A percentile compares a stretch with the other conserved stretches of the same genome.
Evolutionary conservation across 306 rosid genomes (phyloP).

Genomic region (Mucuna pruriens): DNA sequence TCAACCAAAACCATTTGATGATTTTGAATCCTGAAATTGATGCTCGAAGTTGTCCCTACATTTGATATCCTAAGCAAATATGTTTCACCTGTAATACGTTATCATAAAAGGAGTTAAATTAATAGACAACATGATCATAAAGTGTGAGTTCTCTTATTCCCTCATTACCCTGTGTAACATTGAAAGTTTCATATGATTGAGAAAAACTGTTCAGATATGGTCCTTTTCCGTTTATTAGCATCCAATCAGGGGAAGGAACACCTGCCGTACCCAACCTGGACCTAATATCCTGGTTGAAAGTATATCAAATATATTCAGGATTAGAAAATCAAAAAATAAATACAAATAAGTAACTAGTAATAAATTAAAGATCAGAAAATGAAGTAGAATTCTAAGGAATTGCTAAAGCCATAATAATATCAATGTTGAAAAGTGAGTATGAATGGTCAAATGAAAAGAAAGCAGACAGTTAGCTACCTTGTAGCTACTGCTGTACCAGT

Average conservation of each 20-base stretch:
- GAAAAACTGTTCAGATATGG: constrained; percentile 50
- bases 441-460: background rate
- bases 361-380: background rate
- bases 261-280: constrained; percentile 33
- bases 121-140: constrained; percentile 7
- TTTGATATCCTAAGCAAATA: constrained; percentile 86
- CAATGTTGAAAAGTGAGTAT: background rate
- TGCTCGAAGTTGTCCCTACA: constrained; percentile 74
- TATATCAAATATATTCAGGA: background rate
- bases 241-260: constrained; percentile 49
- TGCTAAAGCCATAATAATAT: background rate
- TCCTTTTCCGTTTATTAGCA: constrained; percentile 76
- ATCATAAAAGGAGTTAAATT: constrained; percentile 11
- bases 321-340: background rate
- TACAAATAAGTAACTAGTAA: background rate
- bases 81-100: constrained; percentile 63
- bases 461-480: constrained; percentile 49
- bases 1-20: constrained; percentile 74
- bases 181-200: constrained; percentile 57
- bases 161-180: constrained; percentile 66
- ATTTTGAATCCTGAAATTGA: constrained; percentile 81
- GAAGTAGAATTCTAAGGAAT: background rate
- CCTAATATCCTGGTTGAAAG: constrained; percentile 54
- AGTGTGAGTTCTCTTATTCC: background rate
- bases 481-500: constrained; percentile 72